phyloP scores from a whole-genome alignment of 2,329 filamentous ascomycete genomes.

The Fusarium poae region DNA sequence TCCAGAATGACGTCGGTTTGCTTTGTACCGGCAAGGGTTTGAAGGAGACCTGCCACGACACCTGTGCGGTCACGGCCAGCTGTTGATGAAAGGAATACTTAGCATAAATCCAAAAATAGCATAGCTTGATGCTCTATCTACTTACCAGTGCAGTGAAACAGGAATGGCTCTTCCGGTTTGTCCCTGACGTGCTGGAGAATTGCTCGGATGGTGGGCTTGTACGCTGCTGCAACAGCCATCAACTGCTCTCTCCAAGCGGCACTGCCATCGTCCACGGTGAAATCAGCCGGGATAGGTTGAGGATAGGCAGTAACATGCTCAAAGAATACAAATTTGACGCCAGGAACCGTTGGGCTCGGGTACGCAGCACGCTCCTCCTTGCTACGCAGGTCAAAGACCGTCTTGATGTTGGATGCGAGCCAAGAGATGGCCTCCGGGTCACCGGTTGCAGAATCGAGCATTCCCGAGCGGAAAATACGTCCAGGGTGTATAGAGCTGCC shows the following conservation, averaged over 20 bases:
- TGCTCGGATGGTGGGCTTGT: constrained; percentile 57
- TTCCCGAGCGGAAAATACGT: constrained; percentile 62
- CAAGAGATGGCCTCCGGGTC: constrained; percentile 53
- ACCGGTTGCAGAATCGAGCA: constrained; percentile 52
- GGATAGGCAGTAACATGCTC: constrained; percentile 53
- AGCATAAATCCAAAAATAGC: background rate
- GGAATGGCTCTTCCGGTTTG: constrained; percentile 58
- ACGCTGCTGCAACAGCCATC: constrained; percentile 59
- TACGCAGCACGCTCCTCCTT: constrained; percentile 56
- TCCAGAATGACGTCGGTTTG: constrained; percentile 60
- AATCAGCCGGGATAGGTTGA: constrained; percentile 56
- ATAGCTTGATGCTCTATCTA: constrained; percentile 20
- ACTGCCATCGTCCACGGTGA: constrained; percentile 61
- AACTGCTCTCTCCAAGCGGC: constrained; percentile 62
- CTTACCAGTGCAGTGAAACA: constrained; percentile 69
- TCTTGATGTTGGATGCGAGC: constrained; percentile 56
- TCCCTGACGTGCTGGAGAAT: constrained; percentile 65
- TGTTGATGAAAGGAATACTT: constrained; percentile 40
- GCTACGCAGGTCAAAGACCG: constrained; percentile 66
- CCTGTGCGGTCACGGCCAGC: constrained; percentile 69
- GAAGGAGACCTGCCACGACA: constrained; percentile 63
- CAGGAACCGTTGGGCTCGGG: constrained; percentile 61
- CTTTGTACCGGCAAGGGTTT: constrained; percentile 62
- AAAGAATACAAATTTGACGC: constrained; percentile 62
- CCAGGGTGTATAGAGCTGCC: constrained; percentile 57